Evolutionary conservation across 108 stramenopile species (phyloP).

Genomic region (Cyclotella sp.): DNA sequence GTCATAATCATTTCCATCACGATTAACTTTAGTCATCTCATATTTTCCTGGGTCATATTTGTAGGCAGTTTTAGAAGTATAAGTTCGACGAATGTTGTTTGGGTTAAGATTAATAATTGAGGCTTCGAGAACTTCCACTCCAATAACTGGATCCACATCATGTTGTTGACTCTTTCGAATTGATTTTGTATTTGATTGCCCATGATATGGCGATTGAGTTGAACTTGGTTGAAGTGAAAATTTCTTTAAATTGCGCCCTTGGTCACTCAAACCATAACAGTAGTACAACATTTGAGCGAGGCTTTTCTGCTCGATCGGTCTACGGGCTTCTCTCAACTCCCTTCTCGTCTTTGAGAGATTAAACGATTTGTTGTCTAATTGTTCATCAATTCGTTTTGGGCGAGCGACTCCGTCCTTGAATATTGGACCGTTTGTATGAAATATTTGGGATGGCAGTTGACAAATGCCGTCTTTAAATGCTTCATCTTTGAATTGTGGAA

Average conservation of each 20-base stretch:
- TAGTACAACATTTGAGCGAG: constrained; percentile 58
- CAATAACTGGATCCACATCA: constrained; percentile 36
- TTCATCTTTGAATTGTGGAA: constrained; percentile 64
- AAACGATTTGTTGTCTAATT: neutral
- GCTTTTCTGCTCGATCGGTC: constrained; percentile 72
- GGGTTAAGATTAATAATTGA: constrained; percentile 73
- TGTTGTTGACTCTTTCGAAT: neutral
- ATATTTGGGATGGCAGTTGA: constrained; percentile 37
- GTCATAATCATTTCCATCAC: constrained; percentile 3
- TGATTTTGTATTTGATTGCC: neutral
- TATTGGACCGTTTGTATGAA: constrained; percentile 8
- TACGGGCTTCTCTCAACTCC: constrained; percentile 23
- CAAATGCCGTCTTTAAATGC: constrained; percentile 51
- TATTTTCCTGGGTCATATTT: constrained; percentile 73
- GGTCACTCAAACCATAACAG: constrained; percentile 26
- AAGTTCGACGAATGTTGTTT: constrained; percentile 73
- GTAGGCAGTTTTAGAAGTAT: constrained; percentile 59
- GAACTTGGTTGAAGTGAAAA: neutral
- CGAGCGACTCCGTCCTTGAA: constrained; percentile 64
- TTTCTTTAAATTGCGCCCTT: neutral
- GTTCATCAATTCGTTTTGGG: constrained; percentile 50
- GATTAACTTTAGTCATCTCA: neutral
- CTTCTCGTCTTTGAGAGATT: constrained; percentile 1
- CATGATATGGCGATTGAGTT: neutral
- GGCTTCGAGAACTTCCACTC: constrained; percentile 80